Evolutionary conservation across 345 rosid species (phyloP), one percentile per base, ranked within the genome.

Genomic region (Citrus unshiu): DNA sequence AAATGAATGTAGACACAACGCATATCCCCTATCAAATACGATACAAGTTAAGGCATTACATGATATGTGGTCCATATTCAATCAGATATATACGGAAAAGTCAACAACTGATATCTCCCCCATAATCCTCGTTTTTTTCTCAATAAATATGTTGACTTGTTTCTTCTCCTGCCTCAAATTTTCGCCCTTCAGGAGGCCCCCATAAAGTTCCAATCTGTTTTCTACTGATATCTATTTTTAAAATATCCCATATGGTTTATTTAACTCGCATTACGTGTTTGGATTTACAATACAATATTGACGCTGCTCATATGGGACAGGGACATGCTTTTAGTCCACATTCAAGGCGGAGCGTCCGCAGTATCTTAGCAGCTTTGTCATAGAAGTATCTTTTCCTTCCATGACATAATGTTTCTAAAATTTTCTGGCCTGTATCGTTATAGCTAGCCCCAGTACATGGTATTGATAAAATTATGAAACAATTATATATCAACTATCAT

Each of bases 91-190:
- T 4, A 14, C 1, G 6, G n/a, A 9, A 61, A 61, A 61, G 9
- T 30, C 16, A 24, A 61, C 65, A 25, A 27, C 0, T 13, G 13
- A 10, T 14, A 2, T 43, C 51, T 43, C 16, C 16, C 16, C 16
- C 51, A 3, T 12, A 12, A 43, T 3, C 51, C 51, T 0, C 0
- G 0, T 43, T 43, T 10, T 43, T 43, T 3, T 0, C 0, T 12
- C 16, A 0, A 43, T 12, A 43, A 43, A 43, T 43, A 43, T 43
- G 0, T 43, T 43, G 46, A 12, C 51, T 12, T 43, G 14, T 43
- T 43, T 12, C 51, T 43, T 43, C 14, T 3, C 0, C 14, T 12
- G 51, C 16, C 51, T 43, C 51, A 43, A 3, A 12, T 43, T 43
- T 43, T 43, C 51, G 1, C 51, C 16, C 16, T 43, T 43, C 16